phyloP scores from a whole-genome alignment of 768 basidiomycete genomes.

The Chlorophyllum brunneum region DNA sequence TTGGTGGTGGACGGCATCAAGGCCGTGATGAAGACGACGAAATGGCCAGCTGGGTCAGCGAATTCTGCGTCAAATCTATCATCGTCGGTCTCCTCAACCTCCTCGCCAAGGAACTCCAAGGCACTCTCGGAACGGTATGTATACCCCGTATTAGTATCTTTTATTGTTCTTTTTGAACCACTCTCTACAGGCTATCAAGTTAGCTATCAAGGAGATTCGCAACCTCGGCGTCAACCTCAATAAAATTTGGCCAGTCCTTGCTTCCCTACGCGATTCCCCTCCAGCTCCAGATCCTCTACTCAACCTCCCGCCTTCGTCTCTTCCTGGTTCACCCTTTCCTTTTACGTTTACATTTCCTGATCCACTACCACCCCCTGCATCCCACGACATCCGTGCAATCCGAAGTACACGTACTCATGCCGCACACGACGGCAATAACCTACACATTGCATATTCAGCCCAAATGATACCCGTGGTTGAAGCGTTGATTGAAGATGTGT shows the following conservation, averaged over 20 bases:
- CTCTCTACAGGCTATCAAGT: slow-evolving; percentile 33
- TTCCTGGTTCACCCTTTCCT: slow-evolving; percentile 11
- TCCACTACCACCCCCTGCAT: slow-evolving; percentile 52
- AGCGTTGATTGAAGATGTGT: slow-evolving; percentile 50
- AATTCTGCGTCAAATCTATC: slow-evolving; percentile 59
- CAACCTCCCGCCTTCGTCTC: slow-evolving; percentile 9
- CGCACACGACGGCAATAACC: slow-evolving; percentile 22
- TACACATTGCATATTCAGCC: slow-evolving; percentile 36
- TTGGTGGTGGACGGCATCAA: slow-evolving; percentile 31
- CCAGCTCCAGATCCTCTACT: background rate
- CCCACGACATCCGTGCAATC: slow-evolving; percentile 40
- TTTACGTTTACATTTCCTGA: slow-evolving; percentile 50
- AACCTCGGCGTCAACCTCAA: slow-evolving; percentile 50
- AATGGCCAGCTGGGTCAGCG: slow-evolving; percentile 57
- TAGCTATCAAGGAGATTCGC: slow-evolving; percentile 49
- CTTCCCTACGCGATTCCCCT: slow-evolving; percentile 12
- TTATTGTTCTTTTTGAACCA: background rate
- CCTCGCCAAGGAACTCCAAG: slow-evolving; percentile 41
- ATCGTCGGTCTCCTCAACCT: slow-evolving; percentile 59
- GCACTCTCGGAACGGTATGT: slow-evolving; percentile 33
- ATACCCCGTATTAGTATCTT: background rate
- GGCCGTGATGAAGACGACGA: slow-evolving; percentile 36
- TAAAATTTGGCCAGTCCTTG: slow-evolving; percentile 60
- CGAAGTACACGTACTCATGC: slow-evolving; percentile 37
- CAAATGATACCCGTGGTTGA: slow-evolving; percentile 68